phyloP scores from a whole-genome alignment of 768 basidiomycete species.

The Phanerochaete carnosa region DNA sequence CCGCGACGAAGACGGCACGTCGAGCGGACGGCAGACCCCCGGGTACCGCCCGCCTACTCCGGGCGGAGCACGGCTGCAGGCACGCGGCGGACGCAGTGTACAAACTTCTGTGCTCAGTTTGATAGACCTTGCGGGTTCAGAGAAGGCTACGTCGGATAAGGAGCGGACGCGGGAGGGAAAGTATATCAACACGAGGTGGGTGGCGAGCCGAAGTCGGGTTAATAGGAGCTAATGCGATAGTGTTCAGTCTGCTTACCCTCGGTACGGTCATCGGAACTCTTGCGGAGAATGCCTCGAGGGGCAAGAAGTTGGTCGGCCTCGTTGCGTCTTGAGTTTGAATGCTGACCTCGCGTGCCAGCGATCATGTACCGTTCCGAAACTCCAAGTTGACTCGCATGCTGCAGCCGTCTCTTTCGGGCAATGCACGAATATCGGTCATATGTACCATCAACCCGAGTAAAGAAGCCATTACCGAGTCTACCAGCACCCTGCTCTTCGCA shows the following conservation, averaged over 20 bases:
- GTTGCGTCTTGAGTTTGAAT: neutral
- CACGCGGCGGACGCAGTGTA: slow-evolving; percentile 75
- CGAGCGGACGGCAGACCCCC: slow-evolving; percentile 51
- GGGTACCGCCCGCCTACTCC: slow-evolving; percentile 47
- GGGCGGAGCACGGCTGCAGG: slow-evolving; percentile 65
- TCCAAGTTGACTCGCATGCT: slow-evolving; percentile 93
- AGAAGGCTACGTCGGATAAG: slow-evolving; percentile 93
- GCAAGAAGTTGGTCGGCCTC: slow-evolving; percentile 52
- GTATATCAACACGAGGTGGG: slow-evolving; percentile 89
- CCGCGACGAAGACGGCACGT: slow-evolving; percentile 44
- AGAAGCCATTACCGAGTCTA: slow-evolving; percentile 76
- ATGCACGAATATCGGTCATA: slow-evolving; percentile 93
- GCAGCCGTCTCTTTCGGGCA: slow-evolving; percentile 92
- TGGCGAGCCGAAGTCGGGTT: neutral
- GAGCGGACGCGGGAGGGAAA: slow-evolving; percentile 95
- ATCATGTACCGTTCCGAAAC: slow-evolving; percentile 94
- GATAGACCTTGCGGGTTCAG: slow-evolving; percentile 95
- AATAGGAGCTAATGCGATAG: neutral
- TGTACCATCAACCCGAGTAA: slow-evolving; percentile 92
- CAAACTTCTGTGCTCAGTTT: slow-evolving; percentile 79
- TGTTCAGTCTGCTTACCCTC: slow-evolving; percentile 76
- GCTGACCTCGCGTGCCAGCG: slow-evolving; percentile 36
- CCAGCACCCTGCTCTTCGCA: slow-evolving; percentile 88
- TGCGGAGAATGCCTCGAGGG: slow-evolving; percentile 80
- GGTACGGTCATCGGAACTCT: slow-evolving; percentile 91